Conservation (phyloP, 2,329 filamentous ascomycete genomes). For the Lecanoromycetidae sp. region DNA sequence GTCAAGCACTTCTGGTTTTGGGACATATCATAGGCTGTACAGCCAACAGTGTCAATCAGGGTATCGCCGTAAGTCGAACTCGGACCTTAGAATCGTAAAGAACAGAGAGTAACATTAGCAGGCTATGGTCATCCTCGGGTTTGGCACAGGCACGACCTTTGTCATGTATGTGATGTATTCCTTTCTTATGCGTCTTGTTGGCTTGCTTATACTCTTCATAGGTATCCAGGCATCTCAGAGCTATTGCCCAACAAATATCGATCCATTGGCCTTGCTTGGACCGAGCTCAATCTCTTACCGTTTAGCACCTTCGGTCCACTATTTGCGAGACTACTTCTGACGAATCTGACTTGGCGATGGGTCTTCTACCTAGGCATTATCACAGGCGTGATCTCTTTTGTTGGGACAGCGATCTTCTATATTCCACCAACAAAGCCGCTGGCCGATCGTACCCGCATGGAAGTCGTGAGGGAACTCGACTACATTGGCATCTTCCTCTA, state of each 20-base stretch:
- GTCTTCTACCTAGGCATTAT: constrained; percentile 23
- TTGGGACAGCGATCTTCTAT: constrained; percentile 22
- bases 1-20: not conserved
- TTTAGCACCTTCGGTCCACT: constrained; percentile 22
- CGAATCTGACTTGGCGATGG: constrained; percentile 29
- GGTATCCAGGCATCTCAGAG: constrained; percentile 29
- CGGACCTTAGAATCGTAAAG: too few relatives aligned
- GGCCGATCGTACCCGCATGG: not conserved
- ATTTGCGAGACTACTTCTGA: constrained; percentile 27
- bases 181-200: too few relatives aligned
- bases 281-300: constrained; percentile 23
- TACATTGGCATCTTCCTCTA: constrained; percentile 46
- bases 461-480: constrained; percentile 31
- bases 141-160: constrained; percentile 26
- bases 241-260: constrained; percentile 35
- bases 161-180: constrained; percentile 18
- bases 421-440: constrained; percentile 19
- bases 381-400: constrained; percentile 20
- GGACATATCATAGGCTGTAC: constrained; percentile 3
- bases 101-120: too few relatives aligned
- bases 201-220: too few relatives aligned
- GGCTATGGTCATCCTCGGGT: constrained; percentile 21
- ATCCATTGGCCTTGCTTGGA: constrained; percentile 24
- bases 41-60: constrained; percentile 1
- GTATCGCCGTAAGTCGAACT: too few relatives aligned